These are phyloP conservation scores for Ensete ventricosum DNA, from an alignment of 176 grass and related monocot species.

Conservation along the genomic window DNA sequence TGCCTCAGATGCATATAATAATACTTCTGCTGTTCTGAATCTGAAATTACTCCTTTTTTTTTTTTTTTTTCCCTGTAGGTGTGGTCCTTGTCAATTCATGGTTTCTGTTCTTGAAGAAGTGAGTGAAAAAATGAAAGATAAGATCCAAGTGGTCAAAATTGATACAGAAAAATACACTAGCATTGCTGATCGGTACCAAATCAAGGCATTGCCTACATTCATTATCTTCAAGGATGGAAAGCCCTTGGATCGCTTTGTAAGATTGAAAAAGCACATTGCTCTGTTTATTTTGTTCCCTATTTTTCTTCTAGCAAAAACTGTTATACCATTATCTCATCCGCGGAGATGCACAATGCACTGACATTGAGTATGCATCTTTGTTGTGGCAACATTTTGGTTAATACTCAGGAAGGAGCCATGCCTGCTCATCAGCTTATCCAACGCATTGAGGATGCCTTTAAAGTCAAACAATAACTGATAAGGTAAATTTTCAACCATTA, in stretches of 20 bases:
- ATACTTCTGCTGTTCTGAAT: neutral
- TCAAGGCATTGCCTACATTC: constrained; percentile 91
- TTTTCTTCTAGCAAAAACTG: neutral
- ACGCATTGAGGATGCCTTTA: constrained; percentile 65
- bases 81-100: constrained; percentile 96
- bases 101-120: constrained; percentile 92
- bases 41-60: neutral
- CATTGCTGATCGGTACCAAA: constrained; percentile 62
- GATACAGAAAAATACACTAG: constrained; percentile 90
- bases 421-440: constrained; percentile 67
- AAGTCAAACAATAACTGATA: constrained; percentile 1
- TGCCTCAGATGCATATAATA: neutral
- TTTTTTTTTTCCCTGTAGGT: constrained; percentile 41
- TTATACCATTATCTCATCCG: constrained; percentile 9
- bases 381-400: neutral
- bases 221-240: constrained; percentile 92
- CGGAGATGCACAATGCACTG: neutral
- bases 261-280: constrained; percentile 20
- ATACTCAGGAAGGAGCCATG: constrained; percentile 78
- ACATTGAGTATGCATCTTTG: neutral
- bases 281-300: neutral
- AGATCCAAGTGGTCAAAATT: constrained; percentile 94
- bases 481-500: neutral
- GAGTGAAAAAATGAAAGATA: constrained; percentile 69
- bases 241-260: constrained; percentile 83